Base-by-base conservation (phyloP, 495 filamentous ascomycete species). In the Podospora conica region DNA sequence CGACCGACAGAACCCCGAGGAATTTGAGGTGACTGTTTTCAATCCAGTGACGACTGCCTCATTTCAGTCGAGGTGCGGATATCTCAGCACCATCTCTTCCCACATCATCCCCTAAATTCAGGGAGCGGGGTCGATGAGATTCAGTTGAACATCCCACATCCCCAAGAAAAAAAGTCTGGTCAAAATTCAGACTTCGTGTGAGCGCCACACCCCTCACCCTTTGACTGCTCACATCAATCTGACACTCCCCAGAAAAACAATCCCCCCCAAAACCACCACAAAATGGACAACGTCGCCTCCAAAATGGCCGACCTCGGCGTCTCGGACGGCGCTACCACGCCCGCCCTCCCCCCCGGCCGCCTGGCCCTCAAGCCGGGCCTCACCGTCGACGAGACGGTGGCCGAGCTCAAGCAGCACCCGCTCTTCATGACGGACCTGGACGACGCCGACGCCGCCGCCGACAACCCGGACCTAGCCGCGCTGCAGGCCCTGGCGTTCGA, bases 401-500 rank as follows among this genome's bases (percentile, higher is more conserved):
- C 83, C 24, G 88, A 92, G 69, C 81, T 97, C 76, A 93, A 92
- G 73, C 85, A 87, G 70, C 87, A 86, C 12, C 95, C 96, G 7
- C 81, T 98, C 28, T 98, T 98, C 80, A 98, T 98, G 95, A 97
- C 91, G 7, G 85, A 88, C 67, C 84, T 97, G 11, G 90, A 92
- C 67, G 20, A 53, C 15, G 2, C 59, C 40, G 59, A 58, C 9
- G 21, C 55, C 8, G 53, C 21, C 9, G 69, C 66, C 21, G 88
- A 93, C 66, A 97, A 96, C 73, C 74, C 87, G 55, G 86, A 89
- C 66, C 81, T 97, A 9, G 92, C 96, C 70, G 95, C 96, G 0
- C 77, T 98, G 31, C 88, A 89, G 68, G 96, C 96, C 2, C 79
- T 98, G 12, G 90, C 91, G 31, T 97, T 96, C 70, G 95, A 98